Evolutionary conservation across 2,329 filamentous ascomycete species (phyloP), one percentile per base, ranked within the genome.

Genomic region (Coniochaeta ligniaria): DNA sequence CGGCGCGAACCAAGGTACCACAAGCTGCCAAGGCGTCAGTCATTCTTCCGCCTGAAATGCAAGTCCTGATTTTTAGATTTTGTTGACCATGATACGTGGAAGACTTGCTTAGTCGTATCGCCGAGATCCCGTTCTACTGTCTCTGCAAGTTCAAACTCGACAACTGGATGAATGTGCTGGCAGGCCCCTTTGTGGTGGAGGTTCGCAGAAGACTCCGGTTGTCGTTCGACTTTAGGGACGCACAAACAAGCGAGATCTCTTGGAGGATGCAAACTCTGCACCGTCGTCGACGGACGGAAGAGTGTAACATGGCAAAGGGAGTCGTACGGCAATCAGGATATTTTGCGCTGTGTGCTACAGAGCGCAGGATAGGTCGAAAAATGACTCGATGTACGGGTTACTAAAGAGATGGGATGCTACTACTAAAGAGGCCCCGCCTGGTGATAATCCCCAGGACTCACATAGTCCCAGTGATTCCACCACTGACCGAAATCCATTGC

Each of bases 401-500:
- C 41, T 24, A 24, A 45, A 45, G 41, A 45, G 17, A 24, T 41
- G 36, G 14, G 35, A 38, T 38, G 35, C 14, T 45, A 24, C 41
- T 22, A 20, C 36, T 41, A 8, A 45, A 20, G 41, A 22, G 6
- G n/a, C n/a, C n/a, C 41, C 20, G 41, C 41, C 41, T 45, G 5
- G n/a, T 45, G 6, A 45, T 14, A 45, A 9, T 22, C 6, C 14
- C 41, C 41, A 45, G 41, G 41, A 20, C 41, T 54, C 28, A 54
- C 50, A 54, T 54, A 33, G 50, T 58, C 24, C 57, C 67, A 24
- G 64, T 71, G 28, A 72, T 67, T 6, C 71, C 71, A n/a, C 70
- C 69, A 58, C 69, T 70, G 8, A 69, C 67, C 20, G 70, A 69
- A 50, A 73, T 68, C 47, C 62, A 68, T 61, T 73, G 69, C n/a